Evolutionary conservation across 371 early-diverging fungal genomes (phyloP).

Genomic region (Fennellomyces sp.): DNA sequence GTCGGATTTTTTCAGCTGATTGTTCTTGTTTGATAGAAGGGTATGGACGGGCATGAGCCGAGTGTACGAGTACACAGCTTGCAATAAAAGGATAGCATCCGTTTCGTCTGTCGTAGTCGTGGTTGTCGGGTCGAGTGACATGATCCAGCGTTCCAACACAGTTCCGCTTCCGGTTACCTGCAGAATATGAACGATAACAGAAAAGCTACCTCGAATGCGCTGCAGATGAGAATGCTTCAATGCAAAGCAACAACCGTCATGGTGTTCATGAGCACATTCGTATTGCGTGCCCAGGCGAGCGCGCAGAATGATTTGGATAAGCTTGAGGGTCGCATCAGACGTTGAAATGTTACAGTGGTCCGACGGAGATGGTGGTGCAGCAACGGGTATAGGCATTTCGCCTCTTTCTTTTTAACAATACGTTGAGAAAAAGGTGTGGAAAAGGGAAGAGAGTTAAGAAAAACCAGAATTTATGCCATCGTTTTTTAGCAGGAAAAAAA

Average conservation of each 20-base stretch:
- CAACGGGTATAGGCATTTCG: slow-evolving; percentile 4
- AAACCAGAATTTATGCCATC: not conserved
- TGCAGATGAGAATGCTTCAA: slow-evolving; percentile 6
- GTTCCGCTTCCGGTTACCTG: slow-evolving; percentile 1
- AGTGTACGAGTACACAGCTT: slow-evolving; percentile 66
- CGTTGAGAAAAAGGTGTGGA: not conserved
- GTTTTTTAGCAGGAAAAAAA: not conserved
- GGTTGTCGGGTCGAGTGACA: slow-evolving; percentile 12
- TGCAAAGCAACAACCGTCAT: slow-evolving; percentile 6
- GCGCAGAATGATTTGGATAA: slow-evolving; percentile 22
- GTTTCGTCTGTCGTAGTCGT: slow-evolving; percentile 28
- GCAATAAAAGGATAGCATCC: slow-evolving; percentile 59
- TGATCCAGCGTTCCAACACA: slow-evolving; percentile 21
- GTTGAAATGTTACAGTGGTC: slow-evolving; percentile 4
- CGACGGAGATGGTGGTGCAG: not conserved
- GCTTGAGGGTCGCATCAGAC: slow-evolving; percentile 14
- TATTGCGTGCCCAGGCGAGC: slow-evolving; percentile 19
- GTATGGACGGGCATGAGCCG: slow-evolving; percentile 61
- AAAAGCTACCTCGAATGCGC: slow-evolving; percentile 17
- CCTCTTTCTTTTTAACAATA: not conserved
- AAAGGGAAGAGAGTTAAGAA: not conserved
- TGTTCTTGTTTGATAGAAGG: slow-evolving; percentile 30
- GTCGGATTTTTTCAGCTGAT: slow-evolving; percentile 20
- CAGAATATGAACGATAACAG: not conserved
- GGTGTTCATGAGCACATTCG: slow-evolving; percentile 10